phyloP scores from a whole-genome alignment of 2,329 filamentous ascomycete genomes.

The Arthrobotrys megalospora region DNA sequence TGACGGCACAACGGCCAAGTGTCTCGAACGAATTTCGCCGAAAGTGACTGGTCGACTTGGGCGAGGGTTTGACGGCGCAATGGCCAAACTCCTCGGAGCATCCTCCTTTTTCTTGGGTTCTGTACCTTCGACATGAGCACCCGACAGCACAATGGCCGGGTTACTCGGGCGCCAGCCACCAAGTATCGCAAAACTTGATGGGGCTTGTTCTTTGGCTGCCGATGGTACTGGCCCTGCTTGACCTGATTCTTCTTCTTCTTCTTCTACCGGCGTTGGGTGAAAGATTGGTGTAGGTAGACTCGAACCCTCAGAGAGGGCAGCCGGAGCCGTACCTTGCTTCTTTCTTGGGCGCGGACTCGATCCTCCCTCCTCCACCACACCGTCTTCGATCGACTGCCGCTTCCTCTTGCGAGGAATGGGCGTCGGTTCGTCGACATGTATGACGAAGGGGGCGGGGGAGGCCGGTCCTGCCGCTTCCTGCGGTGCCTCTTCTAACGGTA shows the following conservation, averaged over 20 bases:
- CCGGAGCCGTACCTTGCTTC: not conserved
- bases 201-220: no score
- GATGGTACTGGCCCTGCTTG: no score
- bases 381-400: not conserved
- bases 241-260: not conserved
- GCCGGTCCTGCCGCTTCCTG: not conserved
- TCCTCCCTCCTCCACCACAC: not conserved
- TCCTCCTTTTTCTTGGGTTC: not conserved
- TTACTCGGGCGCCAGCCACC: not conserved
- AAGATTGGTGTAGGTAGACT: conserved; percentile 4
- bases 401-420: not conserved
- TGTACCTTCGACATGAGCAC: not conserved
- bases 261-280: not conserved
- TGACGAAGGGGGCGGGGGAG: not conserved
- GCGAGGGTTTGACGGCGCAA: conserved; percentile 3
- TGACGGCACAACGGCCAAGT: not conserved
- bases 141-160: conserved; percentile 6
- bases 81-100: not conserved
- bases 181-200: no score
- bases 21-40: conserved; percentile 8
- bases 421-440: not conserved
- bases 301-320: not conserved
- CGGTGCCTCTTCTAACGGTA: not conserved
- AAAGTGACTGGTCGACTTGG: not conserved
- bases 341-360: not conserved